Evolutionary conservation across 805 yeast species (phyloP), one percentile per base, ranked within the genome.

Genomic region (Lipomyces mesembrius): DNA sequence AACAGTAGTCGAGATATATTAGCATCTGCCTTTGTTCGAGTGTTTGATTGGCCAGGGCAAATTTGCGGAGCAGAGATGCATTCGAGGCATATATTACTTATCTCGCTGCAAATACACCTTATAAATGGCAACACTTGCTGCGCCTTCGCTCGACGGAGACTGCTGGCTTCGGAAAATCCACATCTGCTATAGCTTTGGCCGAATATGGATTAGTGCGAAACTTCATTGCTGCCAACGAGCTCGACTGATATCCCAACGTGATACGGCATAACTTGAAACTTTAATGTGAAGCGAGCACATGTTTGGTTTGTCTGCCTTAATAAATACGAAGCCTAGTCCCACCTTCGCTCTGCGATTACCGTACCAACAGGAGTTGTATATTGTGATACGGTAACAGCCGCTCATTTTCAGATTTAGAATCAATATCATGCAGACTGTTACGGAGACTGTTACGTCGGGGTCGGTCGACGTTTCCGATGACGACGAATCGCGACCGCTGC

Each of bases 401-500:
- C n/a, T 37, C 49, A n/a, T 5, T n/a, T 43, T 8, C 49, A 43
- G 49, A n/a, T 43, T 17, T n/a, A 17, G 49, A 43, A 43, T 43
- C 49, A n/a, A 8, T n/a, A 43, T 3, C 3, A n/a, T n/a, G 20
- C 22, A 17, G 49, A 43, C 49, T 43, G 49, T 17, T 43, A 43
- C 49, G 20, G 49, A 43, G 22, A n/a, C 22, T 43, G 22, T 43
- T 43, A 7, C 22, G 20, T 6, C 20, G 22, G 49, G 1, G 11
- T 8, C 9, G 49, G 22, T 17, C 11, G 49, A 43, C 3, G 49
- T 17, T n/a, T 43, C 49, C 20, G 49, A n/a, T n/a, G n/a, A 43
- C 49, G 49, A 43, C 49, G 49, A 43, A 11, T 43, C 49, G n/a
- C 63, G 60, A 43, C 63, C 60, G 60, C 32, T 27, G 11, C 29